Evolutionary conservation across 2,329 filamentous ascomycete species (phyloP).

Genomic region (Scleromitrula shiraiana): DNA sequence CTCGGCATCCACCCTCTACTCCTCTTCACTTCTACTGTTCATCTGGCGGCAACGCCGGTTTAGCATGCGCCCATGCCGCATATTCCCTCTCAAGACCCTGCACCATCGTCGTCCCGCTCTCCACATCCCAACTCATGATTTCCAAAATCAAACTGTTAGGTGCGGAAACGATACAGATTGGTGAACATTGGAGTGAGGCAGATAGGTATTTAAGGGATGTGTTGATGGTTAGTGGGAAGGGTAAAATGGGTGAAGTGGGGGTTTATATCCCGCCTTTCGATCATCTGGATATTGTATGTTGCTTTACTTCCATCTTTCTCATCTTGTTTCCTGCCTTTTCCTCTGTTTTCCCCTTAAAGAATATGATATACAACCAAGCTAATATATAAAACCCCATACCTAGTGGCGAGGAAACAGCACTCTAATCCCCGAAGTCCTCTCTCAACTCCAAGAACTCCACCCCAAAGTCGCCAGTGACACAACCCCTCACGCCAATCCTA

Average conservation of each 20-base stretch:
- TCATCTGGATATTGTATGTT: constrained; percentile 43
- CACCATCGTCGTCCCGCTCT: constrained; percentile 33
- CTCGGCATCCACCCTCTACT: constrained; percentile 18
- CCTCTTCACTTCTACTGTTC: constrained; percentile 68
- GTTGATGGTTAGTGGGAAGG: constrained; percentile 40
- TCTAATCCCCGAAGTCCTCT: constrained; percentile 39
- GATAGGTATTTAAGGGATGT: constrained; percentile 56
- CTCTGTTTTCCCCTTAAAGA: not conserved
- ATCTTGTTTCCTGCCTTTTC: not conserved
- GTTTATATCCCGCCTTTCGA: constrained; percentile 67
- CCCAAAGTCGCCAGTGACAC: no score
- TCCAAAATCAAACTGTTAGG: constrained; percentile 62
- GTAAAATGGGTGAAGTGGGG: no score
- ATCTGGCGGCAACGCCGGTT: constrained; percentile 76
- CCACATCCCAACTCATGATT: constrained; percentile 62
- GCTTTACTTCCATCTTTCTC: not conserved
- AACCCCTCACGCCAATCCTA: no score
- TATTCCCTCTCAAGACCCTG: constrained; percentile 48
- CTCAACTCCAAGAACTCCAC: not conserved
- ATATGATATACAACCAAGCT: not conserved
- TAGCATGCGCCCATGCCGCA: constrained; percentile 71
- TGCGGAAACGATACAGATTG: constrained; percentile 59
- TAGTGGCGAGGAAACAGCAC: constrained; percentile 55
- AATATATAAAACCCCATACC: not conserved
- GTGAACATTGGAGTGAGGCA: constrained; percentile 61